These are phyloP conservation scores for Coniella vitis DNA, from an alignment of 2,329 filamentous ascomycete genomes.

Conservation along the genomic window DNA sequence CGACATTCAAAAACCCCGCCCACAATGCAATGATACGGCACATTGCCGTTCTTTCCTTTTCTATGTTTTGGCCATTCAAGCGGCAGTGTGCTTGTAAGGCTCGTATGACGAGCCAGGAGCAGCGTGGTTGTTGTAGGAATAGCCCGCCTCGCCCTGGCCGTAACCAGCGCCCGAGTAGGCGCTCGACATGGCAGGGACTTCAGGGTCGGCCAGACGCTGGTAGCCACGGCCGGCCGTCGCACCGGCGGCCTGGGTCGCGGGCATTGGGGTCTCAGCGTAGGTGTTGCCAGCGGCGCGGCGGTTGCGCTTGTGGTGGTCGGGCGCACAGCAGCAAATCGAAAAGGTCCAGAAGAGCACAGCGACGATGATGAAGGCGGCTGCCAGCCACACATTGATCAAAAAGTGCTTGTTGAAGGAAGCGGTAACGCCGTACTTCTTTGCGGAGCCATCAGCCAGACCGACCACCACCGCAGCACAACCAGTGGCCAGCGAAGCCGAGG, in stretches of 20 bases:
- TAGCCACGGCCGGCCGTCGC: slow-evolving; percentile 22
- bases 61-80: neutral
- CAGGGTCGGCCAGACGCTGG: slow-evolving; percentile 4
- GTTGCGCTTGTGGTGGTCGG: slow-evolving; percentile 39
- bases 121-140: neutral
- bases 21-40: neutral
- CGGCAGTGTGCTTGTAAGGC: slow-evolving; percentile 4
- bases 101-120: neutral
- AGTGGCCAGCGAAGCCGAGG: slow-evolving; percentile 66
- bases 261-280: slow-evolving; percentile 40
- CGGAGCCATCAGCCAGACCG: slow-evolving; percentile 57
- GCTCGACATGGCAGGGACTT: slow-evolving; percentile 1
- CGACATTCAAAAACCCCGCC: neutral
- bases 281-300: slow-evolving; percentile 25
- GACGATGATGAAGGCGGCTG: slow-evolving; percentile 66
- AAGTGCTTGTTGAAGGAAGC: slow-evolving; percentile 61
- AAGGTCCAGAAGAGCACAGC: slow-evolving; percentile 86
- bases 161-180: slow-evolving; percentile 30
- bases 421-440: slow-evolving; percentile 65
- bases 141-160: slow-evolving; percentile 26
- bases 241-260: slow-evolving; percentile 27
- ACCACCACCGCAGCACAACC: slow-evolving; percentile 65
- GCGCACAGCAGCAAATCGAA: slow-evolving; percentile 82
- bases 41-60: neutral
- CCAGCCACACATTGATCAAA: slow-evolving; percentile 71